Percentiles rank a stretch among this genome's conserved stretches.
These are phyloP conservation scores for Tricladium varicosporioides DNA, from an alignment of 2,329 filamentous ascomycete species.

Conservation along the genomic window DNA sequence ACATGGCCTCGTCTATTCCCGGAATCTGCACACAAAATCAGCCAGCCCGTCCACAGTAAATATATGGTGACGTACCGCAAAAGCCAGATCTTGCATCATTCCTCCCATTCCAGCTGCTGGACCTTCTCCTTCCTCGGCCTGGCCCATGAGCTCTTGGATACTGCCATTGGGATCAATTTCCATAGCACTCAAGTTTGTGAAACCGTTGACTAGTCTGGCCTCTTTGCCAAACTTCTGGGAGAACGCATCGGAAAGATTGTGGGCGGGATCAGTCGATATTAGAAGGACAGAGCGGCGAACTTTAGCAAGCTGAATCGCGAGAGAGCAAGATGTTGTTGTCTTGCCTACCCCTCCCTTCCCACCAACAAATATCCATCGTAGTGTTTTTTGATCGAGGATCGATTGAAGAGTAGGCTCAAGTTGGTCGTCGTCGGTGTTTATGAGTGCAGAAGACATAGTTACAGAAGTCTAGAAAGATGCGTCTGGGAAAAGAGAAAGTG, in stretches of 20 bases:
- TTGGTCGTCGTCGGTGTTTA: constrained; percentile 65
- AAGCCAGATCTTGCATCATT: constrained; percentile 99
- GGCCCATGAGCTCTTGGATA: constrained; percentile 87
- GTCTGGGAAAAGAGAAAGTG: not conserved
- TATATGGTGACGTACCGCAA: constrained; percentile 64
- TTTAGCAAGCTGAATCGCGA: constrained; percentile 95
- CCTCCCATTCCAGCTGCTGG: constrained; percentile 76
- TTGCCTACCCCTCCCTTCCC: constrained; percentile 98
- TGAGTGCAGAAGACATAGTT: constrained; percentile 42
- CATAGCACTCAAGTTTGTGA: constrained; percentile 94
- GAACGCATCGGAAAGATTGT: constrained; percentile 97
- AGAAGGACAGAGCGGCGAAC: constrained; percentile 93
- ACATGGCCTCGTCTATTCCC: constrained; percentile 99
- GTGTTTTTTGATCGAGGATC: constrained; percentile 89
- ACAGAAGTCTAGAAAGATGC: not conserved
- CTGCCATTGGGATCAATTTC: constrained; percentile 98
- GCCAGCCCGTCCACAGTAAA: constrained; percentile 2
- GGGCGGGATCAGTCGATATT: constrained; percentile 96
- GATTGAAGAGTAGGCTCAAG: constrained; percentile 93
- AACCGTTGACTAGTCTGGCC: constrained; percentile 86
- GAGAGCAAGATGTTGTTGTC: constrained; percentile 98
- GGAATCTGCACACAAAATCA: constrained; percentile 64
- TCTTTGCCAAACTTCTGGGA: constrained; percentile 99
- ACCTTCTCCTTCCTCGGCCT: constrained; percentile 71
- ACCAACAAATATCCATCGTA: constrained; percentile 98